Evolutionary conservation across 2,329 filamentous ascomycete genomes (phyloP), one percentile per base, ranked within the genome.

Genomic region (Colletotrichum falcatum): DNA sequence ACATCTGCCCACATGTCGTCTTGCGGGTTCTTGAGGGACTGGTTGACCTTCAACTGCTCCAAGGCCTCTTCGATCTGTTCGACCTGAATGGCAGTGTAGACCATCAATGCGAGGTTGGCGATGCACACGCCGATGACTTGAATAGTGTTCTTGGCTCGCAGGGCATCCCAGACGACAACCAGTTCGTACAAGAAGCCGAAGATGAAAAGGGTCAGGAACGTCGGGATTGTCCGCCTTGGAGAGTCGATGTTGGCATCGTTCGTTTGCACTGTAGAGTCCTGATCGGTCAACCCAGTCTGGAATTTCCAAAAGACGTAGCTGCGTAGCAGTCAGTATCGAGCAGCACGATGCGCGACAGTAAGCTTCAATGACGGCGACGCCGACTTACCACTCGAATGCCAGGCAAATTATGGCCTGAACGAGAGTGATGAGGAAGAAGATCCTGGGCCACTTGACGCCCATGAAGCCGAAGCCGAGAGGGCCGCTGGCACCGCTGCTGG

Each of bases 141-240:
- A 85, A 99, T 99, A 14, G 96, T 99, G 83, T 99, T 99, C 82
- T 98, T 98, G 78, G 95, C 86, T 73, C 94, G 91, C 69, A 99
- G 86, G 20, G 95, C 96, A 84, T 99, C 96, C 88, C 94, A 98
- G 16, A 96, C 93, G 63, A 99, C 86, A 35, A 97, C 84, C 39
- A 98, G 84, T 78, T 97, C 91, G 83, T 98, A 99, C 68, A 99
- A 81, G 83, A 97, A 98, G 72, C 94, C 96, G 80, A 99, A 98
- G 80, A 98, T 97, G 85, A 98, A 97, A 56, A 99, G 89, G 30
- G 95, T 94, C 69, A 99, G 87, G 82, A 98, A 98, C 46, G 95
- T 98, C 33, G 96, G 95, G 73, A 99, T 97, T 0, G 95, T 91
- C 78, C 87, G 88, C 75, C 86, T 85, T 72, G 89, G 87, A 16